Conservation (phyloP, 306 rosid species). For the Quercus mongolica region DNA sequence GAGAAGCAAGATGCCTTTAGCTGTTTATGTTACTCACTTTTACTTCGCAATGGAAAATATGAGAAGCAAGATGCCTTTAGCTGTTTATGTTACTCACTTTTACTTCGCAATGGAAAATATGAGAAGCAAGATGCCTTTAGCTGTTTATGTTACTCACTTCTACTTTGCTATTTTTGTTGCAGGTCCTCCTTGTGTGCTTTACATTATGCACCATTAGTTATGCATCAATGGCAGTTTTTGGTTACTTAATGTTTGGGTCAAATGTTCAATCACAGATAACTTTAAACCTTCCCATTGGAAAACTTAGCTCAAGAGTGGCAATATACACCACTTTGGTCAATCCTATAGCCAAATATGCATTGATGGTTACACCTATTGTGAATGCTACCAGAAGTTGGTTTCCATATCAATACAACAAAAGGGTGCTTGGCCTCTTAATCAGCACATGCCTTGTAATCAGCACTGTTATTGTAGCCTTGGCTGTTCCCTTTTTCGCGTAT, state of each 20-base stretch:
- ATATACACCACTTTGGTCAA: slow-evolving; percentile 70
- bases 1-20: neutral
- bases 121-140: neutral
- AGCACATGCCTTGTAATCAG: slow-evolving; percentile 43
- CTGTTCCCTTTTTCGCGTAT: slow-evolving; percentile 51
- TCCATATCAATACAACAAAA: slow-evolving; percentile 30
- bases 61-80: neutral
- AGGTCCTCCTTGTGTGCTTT: slow-evolving; percentile 65
- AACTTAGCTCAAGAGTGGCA: slow-evolving; percentile 59
- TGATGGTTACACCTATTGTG: slow-evolving; percentile 65
- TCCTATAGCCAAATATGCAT: slow-evolving; percentile 71
- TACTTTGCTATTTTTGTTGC: slow-evolving; percentile 6
- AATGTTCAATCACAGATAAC: slow-evolving; percentile 60
- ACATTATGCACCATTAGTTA: slow-evolving; percentile 48
- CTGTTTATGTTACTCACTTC: neutral
- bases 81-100: neutral
- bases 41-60: neutral
- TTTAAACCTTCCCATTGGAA: slow-evolving; percentile 49
- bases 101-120: neutral
- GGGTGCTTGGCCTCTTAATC: slow-evolving; percentile 17
- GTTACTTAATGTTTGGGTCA: slow-evolving; percentile 71
- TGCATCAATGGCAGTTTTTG: slow-evolving; percentile 74
- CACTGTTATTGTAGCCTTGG: slow-evolving; percentile 40
- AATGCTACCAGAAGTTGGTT: slow-evolving; percentile 47
- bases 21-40: neutral